Base-by-base conservation (phyloP, 495 filamentous ascomycete genomes). In the Talaromyces ruber region DNA sequence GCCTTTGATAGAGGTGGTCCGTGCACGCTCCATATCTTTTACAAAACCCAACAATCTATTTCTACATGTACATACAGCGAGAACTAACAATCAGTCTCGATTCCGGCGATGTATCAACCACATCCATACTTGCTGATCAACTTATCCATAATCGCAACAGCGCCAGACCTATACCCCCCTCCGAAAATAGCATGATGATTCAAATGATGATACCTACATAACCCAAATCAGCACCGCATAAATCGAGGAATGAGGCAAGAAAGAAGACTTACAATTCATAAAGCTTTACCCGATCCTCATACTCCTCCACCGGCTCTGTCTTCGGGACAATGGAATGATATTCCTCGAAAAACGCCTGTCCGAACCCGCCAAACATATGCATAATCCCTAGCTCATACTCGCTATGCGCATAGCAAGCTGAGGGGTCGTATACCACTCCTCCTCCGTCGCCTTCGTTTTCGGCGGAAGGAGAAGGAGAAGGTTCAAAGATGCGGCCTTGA, bases 331-430 rank as follows among this genome's bases (percentile, higher is more conserved):
- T 59, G 24, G 76, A 65, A 74, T 91, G 84, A 73, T 97, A 97
- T 73, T 91, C 87, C 22, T 79, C 81, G 74, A 88, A 86, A 65
- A 95, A 96, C 6, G 64, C 68, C 0, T 72, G 68, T 21, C 86
- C 86, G 78, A 95, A 97, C 4, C 93, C 93, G 0, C 93, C 93
- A 82, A 97, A 97, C 90, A 98, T 93, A 62, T 81, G 81, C 93
- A 96, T 97, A 57, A 97, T 96, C 1, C 93, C 93, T 55, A 93
- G 70, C 70, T 97, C 93, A 76, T 86, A 97, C 79, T 97, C 93
- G 16, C 78, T 86, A 71, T 96, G 91, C n/a, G 85, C 90, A 73
- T 93, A 96, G 60, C 85, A 86, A 43, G 84, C 79, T 16, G 85
- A 85, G 22, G 92, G 86, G 74, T 97, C 93, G 75, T 87, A 97